Evolutionary conservation across 2,329 filamentous ascomycete genomes (phyloP), one percentile per base, ranked within the genome.

Genomic region (Intubia oerlemansii): DNA sequence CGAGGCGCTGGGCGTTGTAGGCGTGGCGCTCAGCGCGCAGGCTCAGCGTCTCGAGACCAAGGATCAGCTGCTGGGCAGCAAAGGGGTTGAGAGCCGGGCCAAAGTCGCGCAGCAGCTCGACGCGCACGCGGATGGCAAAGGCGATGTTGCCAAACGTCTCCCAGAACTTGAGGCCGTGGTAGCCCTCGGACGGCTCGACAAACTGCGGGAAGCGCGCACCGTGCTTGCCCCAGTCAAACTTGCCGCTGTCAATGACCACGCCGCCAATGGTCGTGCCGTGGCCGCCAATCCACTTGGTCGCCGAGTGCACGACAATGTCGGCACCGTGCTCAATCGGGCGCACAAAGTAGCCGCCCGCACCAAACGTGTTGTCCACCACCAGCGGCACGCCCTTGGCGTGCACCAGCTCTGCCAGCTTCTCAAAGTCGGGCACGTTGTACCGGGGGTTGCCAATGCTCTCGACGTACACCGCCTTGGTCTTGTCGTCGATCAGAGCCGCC

Each of bases 251-350:
- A 38, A 93, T 59, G 19, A 93, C 65, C 24, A 92, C 65, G 35
- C 84, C 84, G 33, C 65, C 84, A 39, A 93, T 78, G 16, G 84
- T 92, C 23, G 84, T 91, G 35, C 84, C 85, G 51, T 95, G 85
- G 24, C 84, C 84, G 32, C 84, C 84, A 37, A 95, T 93, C 84
- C 84, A 93, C 53, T 93, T 93, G 33, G 84, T 92, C 9, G 82
- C 82, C 22, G 78, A 88, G 61, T 93, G 82, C 15, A 92, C 79
- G 29, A 93, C 75, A 35, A 93, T 92, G 46, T 93, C 84, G 37
- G 79, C 84, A 31, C 84, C 84, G 50, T 91, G 77, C 15, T 84
- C 73, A 42, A 93, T 85, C 23, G 84, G 84, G 6, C 76, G 70
- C 40, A 74, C 59, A 49, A 80, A 90, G 61, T 79, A 93, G 28